Percentiles rank a stretch among this genome's conserved stretches.
Evolutionary conservation across 345 rosid species (phyloP).

Genomic region (Murraya koenigii): DNA sequence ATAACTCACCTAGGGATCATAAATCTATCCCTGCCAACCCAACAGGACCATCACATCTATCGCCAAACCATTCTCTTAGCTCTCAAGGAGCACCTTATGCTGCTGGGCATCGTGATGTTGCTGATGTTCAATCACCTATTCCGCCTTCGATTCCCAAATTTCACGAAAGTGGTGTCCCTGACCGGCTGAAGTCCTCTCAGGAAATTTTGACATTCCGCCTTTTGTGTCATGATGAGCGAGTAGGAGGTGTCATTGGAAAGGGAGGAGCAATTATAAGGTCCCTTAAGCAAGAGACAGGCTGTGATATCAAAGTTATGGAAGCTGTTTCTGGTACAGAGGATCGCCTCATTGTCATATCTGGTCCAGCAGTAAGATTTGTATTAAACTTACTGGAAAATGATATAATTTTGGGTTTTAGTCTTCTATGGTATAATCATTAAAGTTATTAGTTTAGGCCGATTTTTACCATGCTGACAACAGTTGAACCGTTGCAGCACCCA

Average conservation of each 20-base stretch:
- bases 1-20: conserved; percentile 41
- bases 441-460: conserved; percentile 4
- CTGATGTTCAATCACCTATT: conserved; percentile 23
- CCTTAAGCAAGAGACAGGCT: conserved; percentile 68
- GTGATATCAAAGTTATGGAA: conserved; percentile 70
- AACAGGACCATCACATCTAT: conserved; percentile 38
- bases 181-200: conserved; percentile 39
- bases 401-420: neutral
- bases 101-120: conserved; percentile 36
- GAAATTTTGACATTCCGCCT: conserved; percentile 56
- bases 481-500: conserved; percentile 52
- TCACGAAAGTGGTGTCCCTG: conserved; percentile 39
- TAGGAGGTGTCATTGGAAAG: conserved; percentile 73
- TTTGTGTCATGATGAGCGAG: conserved; percentile 55
- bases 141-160: conserved; percentile 27
- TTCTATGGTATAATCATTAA: conserved; percentile 6
- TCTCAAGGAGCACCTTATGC: conserved; percentile 41
- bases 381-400: conserved; percentile 9
- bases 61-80: conserved; percentile 31
- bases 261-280: conserved; percentile 63
- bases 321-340: conserved; percentile 53
- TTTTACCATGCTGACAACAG: conserved; percentile 14
- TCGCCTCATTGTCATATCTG: conserved; percentile 59
- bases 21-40: conserved; percentile 35
- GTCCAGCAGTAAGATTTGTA: conserved; percentile 58